Base-by-base conservation (phyloP, 1,284 basidiomycete genomes). In the Cystobasidium slooffiae region DNA sequence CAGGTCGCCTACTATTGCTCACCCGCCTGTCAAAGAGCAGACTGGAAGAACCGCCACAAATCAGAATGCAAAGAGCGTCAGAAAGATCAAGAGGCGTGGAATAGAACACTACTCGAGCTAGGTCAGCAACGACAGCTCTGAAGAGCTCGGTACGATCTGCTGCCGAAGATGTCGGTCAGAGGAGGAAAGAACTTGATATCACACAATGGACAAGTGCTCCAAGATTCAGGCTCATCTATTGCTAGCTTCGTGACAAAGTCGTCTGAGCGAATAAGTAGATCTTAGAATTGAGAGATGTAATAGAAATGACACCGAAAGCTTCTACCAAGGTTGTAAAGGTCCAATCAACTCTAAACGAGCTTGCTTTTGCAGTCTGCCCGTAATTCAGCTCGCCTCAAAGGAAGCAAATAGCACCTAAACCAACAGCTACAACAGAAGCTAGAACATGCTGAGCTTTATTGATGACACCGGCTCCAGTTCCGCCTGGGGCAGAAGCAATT, bases 61-160 rank as follows among this genome's bases (percentile, higher is more conserved):
- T 3, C 1, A 20, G 52, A 53, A 53, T 53, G 52, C 52, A 53
- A 53, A 53, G 52, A 22, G 24, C 52, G 52, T n/a, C 52, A 53
- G 52, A 53, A 53, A 20, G 52, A 53, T 16, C 52, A 53, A 20
- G 52, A 53, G 20, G 52, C 4, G 7, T 53, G 52, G 52, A 53
- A 53, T 53, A 16, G 20, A 22, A 18, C 20, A 9, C 24, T 53
- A 20, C 9, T 53, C 9, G 18, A 4, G 12, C 52, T 53, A 9
- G 52, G 20, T 53, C 2, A 20, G 9, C 18, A 53, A 31, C 31
- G 31, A 22, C 4, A 53, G 20, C 52, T 53, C 20, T n/a, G 52
- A 53, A 52, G 18, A 22, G 18, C 18, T 22, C 9, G 9, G 52
- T 53, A 14, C 24, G 20, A 16, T 14, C 46, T n/a, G 12, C 12